Percentiles rank a stretch among this genome's conserved stretches.
Evolutionary conservation across 768 basidiomycete species (phyloP).

Genomic region (Termitomyces sp.): DNA sequence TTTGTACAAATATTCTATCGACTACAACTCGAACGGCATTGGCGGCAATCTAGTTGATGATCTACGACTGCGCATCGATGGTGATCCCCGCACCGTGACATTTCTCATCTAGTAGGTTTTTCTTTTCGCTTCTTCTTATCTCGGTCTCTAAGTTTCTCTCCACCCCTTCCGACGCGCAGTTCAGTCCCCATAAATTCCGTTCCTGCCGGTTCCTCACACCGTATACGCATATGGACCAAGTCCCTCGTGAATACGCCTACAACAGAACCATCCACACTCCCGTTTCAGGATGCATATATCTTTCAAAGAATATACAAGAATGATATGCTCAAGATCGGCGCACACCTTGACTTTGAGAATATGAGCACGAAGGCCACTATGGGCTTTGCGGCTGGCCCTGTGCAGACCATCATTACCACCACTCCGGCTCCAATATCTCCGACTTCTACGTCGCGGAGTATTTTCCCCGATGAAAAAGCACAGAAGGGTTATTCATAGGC

Average conservation of each 20-base stretch:
- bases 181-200: conserved; percentile 49
- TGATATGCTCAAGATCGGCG: conserved; percentile 58
- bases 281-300: conserved; percentile 43
- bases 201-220: conserved; percentile 54
- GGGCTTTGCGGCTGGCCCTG: conserved; percentile 35
- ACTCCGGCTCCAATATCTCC: neutral
- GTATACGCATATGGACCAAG: conserved; percentile 60
- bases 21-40: conserved; percentile 61
- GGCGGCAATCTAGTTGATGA: conserved; percentile 51
- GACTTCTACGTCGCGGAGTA: neutral
- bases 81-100: conserved; percentile 44
- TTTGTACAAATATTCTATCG: conserved; percentile 51
- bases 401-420: conserved; percentile 28
- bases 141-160: conserved; percentile 3
- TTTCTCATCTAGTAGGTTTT: conserved; percentile 58
- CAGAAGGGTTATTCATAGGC: conserved; percentile 7
- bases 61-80: conserved; percentile 45
- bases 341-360: conserved; percentile 46
- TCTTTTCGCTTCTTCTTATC: neutral
- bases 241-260: conserved; percentile 31
- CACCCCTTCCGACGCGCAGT: conserved; percentile 22
- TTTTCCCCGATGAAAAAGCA: conserved; percentile 7
- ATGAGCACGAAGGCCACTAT: conserved; percentile 46
- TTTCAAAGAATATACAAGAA: conserved; percentile 66
- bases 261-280: conserved; percentile 26